These are phyloP conservation scores for Arthrobotrys sinensis DNA, from an alignment of 2,329 filamentous ascomycete species.

Conservation along the genomic window DNA sequence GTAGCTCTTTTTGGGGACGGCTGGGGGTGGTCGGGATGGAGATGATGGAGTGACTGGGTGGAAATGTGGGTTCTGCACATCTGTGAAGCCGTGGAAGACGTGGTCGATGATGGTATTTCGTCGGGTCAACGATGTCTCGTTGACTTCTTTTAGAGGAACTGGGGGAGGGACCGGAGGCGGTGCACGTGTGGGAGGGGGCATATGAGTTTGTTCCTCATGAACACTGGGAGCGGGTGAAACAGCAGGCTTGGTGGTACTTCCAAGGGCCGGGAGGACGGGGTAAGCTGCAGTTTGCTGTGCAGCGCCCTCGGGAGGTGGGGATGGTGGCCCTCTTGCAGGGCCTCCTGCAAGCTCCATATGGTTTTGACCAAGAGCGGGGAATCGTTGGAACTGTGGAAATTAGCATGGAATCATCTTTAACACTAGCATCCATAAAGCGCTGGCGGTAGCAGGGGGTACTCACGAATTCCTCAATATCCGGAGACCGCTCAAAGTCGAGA, in stretches of 20 bases:
- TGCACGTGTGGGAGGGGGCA: constrained; percentile 40
- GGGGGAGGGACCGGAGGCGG: constrained; percentile 41
- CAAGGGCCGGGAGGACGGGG: constrained; percentile 40
- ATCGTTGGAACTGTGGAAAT: constrained; percentile 63
- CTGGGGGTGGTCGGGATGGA: constrained; percentile 71
- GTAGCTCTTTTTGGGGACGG: constrained; percentile 78
- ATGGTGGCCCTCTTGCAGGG: constrained; percentile 31
- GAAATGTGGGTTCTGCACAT: constrained; percentile 65
- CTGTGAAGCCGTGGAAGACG: constrained; percentile 64
- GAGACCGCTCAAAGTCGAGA: constrained; percentile 51
- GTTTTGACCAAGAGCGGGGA: constrained; percentile 60
- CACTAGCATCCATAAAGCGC: not conserved
- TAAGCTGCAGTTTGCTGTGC: constrained; percentile 34
- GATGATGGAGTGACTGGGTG: constrained; percentile 65
- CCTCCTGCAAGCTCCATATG: constrained; percentile 26
- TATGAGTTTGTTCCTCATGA: constrained; percentile 31
- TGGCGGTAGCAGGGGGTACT: not conserved
- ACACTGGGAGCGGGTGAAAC: constrained; percentile 41
- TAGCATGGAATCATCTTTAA: not conserved
- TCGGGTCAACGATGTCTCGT: constrained; percentile 38
- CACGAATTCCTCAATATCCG: constrained; percentile 64
- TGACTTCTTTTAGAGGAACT: constrained; percentile 38
- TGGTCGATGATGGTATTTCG: constrained; percentile 64
- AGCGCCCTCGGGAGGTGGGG: constrained; percentile 30
- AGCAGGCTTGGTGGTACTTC: constrained; percentile 22